A percentile compares a stretch with the other conserved stretches of the same genome.
phyloP scores from a whole-genome alignment of 352 stramenopile genomes.

The Achlya hypogyna region DNA sequence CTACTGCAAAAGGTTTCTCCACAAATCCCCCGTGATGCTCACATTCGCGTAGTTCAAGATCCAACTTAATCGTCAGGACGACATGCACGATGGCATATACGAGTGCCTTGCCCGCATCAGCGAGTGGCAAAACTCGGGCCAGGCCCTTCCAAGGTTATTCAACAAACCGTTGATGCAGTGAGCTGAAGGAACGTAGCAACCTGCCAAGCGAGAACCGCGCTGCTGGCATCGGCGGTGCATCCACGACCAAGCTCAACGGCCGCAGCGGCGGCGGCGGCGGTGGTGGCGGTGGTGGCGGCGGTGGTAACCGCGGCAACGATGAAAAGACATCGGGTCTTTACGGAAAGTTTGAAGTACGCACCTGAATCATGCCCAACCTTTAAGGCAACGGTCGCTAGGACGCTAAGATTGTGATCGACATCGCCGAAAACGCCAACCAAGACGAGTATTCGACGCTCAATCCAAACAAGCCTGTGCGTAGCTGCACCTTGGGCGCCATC shows the following conservation, averaged over 20 bases:
- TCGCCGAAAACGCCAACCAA: slow-evolving; percentile 64
- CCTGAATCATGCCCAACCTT: background rate
- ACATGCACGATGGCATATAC: slow-evolving; percentile 78
- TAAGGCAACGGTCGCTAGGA: slow-evolving; percentile 23
- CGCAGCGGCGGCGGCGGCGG: slow-evolving; percentile 32
- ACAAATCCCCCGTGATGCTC: background rate
- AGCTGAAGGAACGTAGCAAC: slow-evolving; percentile 31
- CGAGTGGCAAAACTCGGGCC: slow-evolving; percentile 67
- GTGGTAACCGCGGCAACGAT: slow-evolving; percentile 16
- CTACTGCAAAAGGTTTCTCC: slow-evolving; percentile 62
- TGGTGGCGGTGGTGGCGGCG: slow-evolving; percentile 36
- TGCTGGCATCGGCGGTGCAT: slow-evolving; percentile 52
- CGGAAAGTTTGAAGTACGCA: slow-evolving; percentile 9
- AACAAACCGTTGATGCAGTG: background rate
- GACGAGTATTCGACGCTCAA: slow-evolving; percentile 71
- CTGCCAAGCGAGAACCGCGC: slow-evolving; percentile 80
- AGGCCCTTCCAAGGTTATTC: slow-evolving; percentile 47
- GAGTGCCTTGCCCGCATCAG: slow-evolving; percentile 74
- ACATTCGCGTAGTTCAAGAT: slow-evolving; percentile 56
- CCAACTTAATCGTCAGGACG: slow-evolving; percentile 81
- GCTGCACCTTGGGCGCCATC: background rate
- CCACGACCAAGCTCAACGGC: slow-evolving; percentile 33
- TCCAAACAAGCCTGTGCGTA: slow-evolving; percentile 48
- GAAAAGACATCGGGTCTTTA: slow-evolving; percentile 6
- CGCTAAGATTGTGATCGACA: slow-evolving; percentile 83